These are phyloP conservation scores for Cryoendolithus antarcticus DNA, from an alignment of 2,329 filamentous ascomycete genomes.

Conservation along the genomic window DNA sequence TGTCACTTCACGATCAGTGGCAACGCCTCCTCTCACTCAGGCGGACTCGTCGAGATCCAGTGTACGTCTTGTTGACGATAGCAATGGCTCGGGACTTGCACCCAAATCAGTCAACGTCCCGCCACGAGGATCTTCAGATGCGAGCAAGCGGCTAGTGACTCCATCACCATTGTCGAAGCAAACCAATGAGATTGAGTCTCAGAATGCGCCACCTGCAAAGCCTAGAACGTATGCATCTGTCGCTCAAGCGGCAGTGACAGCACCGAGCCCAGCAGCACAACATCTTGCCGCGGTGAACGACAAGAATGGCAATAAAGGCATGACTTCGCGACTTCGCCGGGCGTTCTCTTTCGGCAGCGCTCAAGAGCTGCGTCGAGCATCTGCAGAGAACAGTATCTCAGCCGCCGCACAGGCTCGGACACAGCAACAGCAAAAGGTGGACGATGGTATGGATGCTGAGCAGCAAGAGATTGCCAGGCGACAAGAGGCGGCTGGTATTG, in stretches of 20 bases:
- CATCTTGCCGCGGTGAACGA: slow-evolving; percentile 80
- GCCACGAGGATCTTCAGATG: slow-evolving; percentile 26
- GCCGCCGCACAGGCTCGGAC: slow-evolving; percentile 16
- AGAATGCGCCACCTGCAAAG: slow-evolving; percentile 15
- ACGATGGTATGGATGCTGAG: slow-evolving; percentile 53
- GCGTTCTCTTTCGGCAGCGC: slow-evolving; percentile 96
- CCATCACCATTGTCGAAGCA: slow-evolving; percentile 37
- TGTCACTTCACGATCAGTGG: slow-evolving; percentile 6
- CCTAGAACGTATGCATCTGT: slow-evolving; percentile 21
- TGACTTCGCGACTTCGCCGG: slow-evolving; percentile 74
- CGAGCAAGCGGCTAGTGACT: slow-evolving; percentile 28
- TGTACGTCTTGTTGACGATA: slow-evolving; percentile 9
- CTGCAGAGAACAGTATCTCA: slow-evolving; percentile 38
- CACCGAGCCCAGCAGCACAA: slow-evolving; percentile 60
- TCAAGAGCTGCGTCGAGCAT: slow-evolving; percentile 68
- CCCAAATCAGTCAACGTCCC: slow-evolving; percentile 15
- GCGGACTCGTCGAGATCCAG: slow-evolving; percentile 3
- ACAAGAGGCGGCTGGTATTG: slow-evolving; percentile 85
- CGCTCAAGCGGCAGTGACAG: slow-evolving; percentile 14
- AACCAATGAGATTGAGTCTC: slow-evolving; percentile 23
- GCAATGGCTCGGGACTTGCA: slow-evolving; percentile 8
- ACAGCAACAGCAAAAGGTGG: slow-evolving; percentile 17
- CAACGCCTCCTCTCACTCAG: slow-evolving; percentile 9
- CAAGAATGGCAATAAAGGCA: slow-evolving; percentile 63
- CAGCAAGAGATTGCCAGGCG: slow-evolving; percentile 82